phyloP scores from a whole-genome alignment of 495 filamentous ascomycete genomes.

The Penicillium turbatum region DNA sequence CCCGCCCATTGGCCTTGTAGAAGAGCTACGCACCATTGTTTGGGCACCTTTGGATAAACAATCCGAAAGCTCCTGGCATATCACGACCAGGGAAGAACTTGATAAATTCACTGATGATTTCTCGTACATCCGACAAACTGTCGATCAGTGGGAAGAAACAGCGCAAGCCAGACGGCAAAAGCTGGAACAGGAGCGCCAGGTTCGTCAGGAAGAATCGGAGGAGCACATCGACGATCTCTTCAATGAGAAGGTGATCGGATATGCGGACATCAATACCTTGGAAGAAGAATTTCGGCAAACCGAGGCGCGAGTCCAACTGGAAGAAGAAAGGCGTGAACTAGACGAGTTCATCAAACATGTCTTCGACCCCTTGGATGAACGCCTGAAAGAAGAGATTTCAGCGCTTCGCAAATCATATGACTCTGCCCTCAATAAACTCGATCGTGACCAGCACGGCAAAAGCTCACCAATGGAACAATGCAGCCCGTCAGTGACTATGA shows the following conservation, averaged over 20 bases:
- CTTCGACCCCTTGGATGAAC: constrained; percentile 49
- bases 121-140: constrained; percentile 43
- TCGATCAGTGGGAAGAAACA: constrained; percentile 44
- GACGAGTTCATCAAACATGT: constrained; percentile 48
- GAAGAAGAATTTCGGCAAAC: constrained; percentile 56
- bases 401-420: constrained; percentile 50
- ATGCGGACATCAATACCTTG: constrained; percentile 57
- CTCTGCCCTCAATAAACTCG: constrained; percentile 37
- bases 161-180: constrained; percentile 39
- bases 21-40: constrained; percentile 35
- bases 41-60: constrained; percentile 34
- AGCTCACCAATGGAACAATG: constrained; percentile 29
- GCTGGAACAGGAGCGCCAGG: constrained; percentile 45
- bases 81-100: constrained; percentile 32
- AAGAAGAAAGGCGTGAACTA: constrained; percentile 54
- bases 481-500: constrained; percentile 44
- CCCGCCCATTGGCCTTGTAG: constrained; percentile 22
- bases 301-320: constrained; percentile 50
- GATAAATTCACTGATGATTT: constrained; percentile 44
- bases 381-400: constrained; percentile 50
- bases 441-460: constrained; percentile 40
- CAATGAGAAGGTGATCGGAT: constrained; percentile 56
- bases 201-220: constrained; percentile 53
- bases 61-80: constrained; percentile 34
- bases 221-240: constrained; percentile 52